Percentiles rank a stretch among this genome's conserved stretches.
These are phyloP conservation scores for Mycena crocata DNA, from an alignment of 768 basidiomycete species.

Conservation along the genomic window DNA sequence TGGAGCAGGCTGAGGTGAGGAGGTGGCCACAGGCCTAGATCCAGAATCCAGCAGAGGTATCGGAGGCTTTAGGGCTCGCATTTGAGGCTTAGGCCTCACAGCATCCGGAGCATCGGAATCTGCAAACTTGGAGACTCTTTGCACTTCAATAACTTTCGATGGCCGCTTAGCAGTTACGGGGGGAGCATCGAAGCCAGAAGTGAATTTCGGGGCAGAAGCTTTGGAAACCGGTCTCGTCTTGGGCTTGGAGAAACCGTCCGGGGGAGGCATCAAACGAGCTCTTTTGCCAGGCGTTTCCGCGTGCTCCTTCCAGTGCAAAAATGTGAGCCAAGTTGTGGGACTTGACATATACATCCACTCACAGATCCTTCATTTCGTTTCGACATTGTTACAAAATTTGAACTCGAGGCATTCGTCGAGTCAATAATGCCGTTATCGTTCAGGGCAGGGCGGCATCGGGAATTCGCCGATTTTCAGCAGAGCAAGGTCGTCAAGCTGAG, in stretches of 20 bases:
- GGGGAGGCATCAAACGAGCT: constrained; percentile 24
- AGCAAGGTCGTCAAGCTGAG: too few relatives aligned
- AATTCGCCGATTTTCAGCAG: too few relatives aligned
- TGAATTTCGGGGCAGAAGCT: constrained; percentile 24
- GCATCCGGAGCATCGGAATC: not conserved
- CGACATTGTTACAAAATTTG: constrained; percentile 11
- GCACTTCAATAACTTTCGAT: not conserved
- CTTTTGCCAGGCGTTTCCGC: constrained; percentile 23
- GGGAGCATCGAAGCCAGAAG: constrained; percentile 20
- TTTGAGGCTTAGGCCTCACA: constrained; percentile 4
- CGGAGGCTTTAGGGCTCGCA: constrained; percentile 29
- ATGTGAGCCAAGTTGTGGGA: not conserved
- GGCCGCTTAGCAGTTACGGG: constrained; percentile 11
- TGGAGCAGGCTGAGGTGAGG: constrained; percentile 12
- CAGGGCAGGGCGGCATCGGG: too few relatives aligned
- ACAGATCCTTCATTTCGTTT: constrained; percentile 23
- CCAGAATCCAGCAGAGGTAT: constrained; percentile 24
- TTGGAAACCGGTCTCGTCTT: constrained; percentile 7
- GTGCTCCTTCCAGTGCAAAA: constrained; percentile 5
- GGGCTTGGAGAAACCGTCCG: constrained; percentile 30
- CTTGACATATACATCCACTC: not conserved
- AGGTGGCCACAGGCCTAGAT: not conserved
- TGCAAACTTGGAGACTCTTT: not conserved
- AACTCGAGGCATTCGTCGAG: too few relatives aligned
- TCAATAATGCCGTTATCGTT: too few relatives aligned